Evolutionary conservation across 1,139 yeast genomes (phyloP), one percentile per base, ranked within the genome.

Genomic region (Barnettozyma hawaiiensis): DNA sequence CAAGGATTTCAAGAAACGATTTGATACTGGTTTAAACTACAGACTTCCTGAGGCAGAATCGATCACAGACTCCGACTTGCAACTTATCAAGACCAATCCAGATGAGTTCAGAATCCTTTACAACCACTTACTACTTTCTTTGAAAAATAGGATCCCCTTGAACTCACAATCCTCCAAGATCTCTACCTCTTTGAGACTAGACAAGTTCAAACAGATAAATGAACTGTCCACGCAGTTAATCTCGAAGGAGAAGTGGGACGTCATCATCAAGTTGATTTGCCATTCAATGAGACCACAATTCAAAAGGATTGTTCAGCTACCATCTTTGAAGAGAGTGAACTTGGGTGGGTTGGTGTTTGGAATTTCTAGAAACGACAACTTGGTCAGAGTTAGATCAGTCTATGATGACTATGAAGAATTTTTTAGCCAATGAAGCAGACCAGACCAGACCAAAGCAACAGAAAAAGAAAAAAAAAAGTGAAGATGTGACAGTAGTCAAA

Each of bases 1-100:
- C 41, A 54, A 51, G 40, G 59, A 55, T 41, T 55, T 51, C 46
- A 52, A 50, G 21, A 47, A 49, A n/a, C 46, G 55, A 7, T 54
- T 55, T 31, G 41, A 49, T 24, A 44, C 59, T 3, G 43, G 41
- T 5, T 44, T 52, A 20, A 42, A 47, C 8, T 53, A 53, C 37
- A 18, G 11, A 12, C 14, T 35, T 7, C n/a, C 24, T 16, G 35
- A 29, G 22, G 21, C 31, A 3, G 35, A 22, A 7, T 28, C 43
- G 2, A 18, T 26, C 10, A 31, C 33, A 16, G 32, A 21, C 39
- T 38, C 38, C 34, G 39, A 39, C 12, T 32, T 35, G 12, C 47
- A 42, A 28, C 38, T 47, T 11, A 45, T 47, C 32, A 47, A 43
- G 3, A 24, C 43, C 5, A 42, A 45, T 11, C 58, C 58, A 4